phyloP scores from a whole-genome alignment of 352 stramenopile genomes.

The Globisporangium paddicum region DNA sequence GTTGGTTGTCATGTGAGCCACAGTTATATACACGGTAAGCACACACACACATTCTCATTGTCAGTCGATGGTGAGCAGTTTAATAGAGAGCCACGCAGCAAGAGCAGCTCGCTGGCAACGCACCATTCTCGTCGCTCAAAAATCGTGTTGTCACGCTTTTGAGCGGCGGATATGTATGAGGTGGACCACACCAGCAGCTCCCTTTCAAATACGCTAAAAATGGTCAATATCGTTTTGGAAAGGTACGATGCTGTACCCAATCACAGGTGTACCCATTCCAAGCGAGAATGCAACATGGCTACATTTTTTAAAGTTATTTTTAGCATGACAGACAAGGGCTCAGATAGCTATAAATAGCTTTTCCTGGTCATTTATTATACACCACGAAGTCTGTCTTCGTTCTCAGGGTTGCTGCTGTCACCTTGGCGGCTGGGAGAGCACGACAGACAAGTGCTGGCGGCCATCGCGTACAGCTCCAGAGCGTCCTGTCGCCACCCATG shows the following conservation, averaged over 20 bases:
- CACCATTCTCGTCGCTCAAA: constrained; percentile 2
- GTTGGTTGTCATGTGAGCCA: neutral
- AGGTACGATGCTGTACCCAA: neutral
- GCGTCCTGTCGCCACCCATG: constrained; percentile 13
- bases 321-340: neutral
- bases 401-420: neutral
- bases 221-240: neutral
- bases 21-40: neutral
- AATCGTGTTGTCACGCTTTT: neutral
- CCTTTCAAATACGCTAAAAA: neutral
- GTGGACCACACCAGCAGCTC: neutral
- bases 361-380: neutral
- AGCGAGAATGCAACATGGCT: neutral
- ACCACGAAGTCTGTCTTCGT: too few species aligned
- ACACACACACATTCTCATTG: neutral
- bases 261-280: neutral
- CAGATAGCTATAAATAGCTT: neutral
- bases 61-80: neutral
- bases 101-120: neutral
- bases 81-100: neutral
- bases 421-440: neutral
- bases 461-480: neutral
- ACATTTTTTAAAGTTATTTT: neutral
- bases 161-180: neutral
- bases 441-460: too few species aligned